phyloP scores from a whole-genome alignment of 768 basidiomycete species.

The Baorangia bicolor region DNA sequence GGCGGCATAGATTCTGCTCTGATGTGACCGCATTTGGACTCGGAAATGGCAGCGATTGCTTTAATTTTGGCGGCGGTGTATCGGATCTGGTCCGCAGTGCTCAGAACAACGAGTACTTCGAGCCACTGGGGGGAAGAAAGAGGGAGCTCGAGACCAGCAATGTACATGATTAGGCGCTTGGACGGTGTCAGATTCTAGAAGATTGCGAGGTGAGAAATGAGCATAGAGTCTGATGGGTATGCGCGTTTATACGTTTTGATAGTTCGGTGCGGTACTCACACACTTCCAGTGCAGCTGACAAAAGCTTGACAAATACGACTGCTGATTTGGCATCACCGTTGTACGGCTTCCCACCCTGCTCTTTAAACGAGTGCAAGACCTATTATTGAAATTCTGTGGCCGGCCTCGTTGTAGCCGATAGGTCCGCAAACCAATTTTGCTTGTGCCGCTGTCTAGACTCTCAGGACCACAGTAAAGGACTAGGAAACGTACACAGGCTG shows the following conservation, averaged over 20 bases:
- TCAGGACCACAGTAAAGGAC: too few relatives aligned
- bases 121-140: slow-evolving; percentile 4
- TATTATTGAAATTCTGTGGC: too few relatives aligned
- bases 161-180: slow-evolving; percentile 9
- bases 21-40: slow-evolving; percentile 14
- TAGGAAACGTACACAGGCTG: too few relatives aligned
- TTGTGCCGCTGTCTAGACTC: too few relatives aligned
- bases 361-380: too few relatives aligned
- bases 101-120: slow-evolving; percentile 15
- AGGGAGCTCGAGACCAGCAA: slow-evolving; percentile 13
- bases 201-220: too few relatives aligned
- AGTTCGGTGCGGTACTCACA: slow-evolving; percentile 8
- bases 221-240: background rate
- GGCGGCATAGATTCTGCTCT: slow-evolving; percentile 13
- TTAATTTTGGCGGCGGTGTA: background rate
- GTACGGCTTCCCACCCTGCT: too few relatives aligned
- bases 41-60: background rate
- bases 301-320: too few relatives aligned
- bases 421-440: too few relatives aligned
- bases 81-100: slow-evolving; percentile 9
- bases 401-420: too few relatives aligned
- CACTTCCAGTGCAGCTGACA: background rate
- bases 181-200: background rate
- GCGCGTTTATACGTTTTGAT: background rate
- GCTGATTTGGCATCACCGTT: too few relatives aligned